Base-by-base conservation (phyloP, 2,329 filamentous ascomycete genomes). In the Ilyonectria mors-panacis region DNA sequence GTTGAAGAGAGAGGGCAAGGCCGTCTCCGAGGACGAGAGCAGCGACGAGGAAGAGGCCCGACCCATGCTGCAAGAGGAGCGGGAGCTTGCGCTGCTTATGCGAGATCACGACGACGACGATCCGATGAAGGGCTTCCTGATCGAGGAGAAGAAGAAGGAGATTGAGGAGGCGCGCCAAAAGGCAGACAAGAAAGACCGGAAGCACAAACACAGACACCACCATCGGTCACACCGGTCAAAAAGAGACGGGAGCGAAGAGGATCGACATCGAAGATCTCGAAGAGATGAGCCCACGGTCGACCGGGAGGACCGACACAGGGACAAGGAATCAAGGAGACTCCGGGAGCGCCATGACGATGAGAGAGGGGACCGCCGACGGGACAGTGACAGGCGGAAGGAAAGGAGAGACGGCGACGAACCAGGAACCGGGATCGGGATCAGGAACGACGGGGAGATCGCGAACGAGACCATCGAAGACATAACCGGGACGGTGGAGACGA, bases 111-210 rank as follows among this genome's bases (percentile, higher is more conserved):
- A 98, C 71, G 95, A 98, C 26, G 95, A 98, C 68, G 96, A 99
- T 79, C 96, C 96, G 0, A 99, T 99, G 96, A 98, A 97, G 81
- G 90, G 89, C 42, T 98, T 93, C 75, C 79, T 98, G 70, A 90
- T 98, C 58, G 89, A 95, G 70, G 93, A 97, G 81, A 98, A 98
- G 87, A 94, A 93, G 81, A 94, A 94, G 78, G 94, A 97, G 78
- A 88, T 97, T 13, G 90, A 92, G 61, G 87, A 88, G 65, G 95
- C 94, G 3, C 81, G 73, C 85, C 85, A 87, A 81, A 76, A 81
- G 77, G 73, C 85, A 64, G 84, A 86, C 15, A 87, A 83, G 74
- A 85, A 81, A 71, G 82, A 85, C 66, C 79, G 81, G 60, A 86
- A 81, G 75, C 84, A 83, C 69, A 82, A 76, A 78, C 88, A 85